A percentile compares a stretch with the other conserved stretches of the same genome.
Evolutionary conservation across 2,329 filamentous ascomycete genomes (phyloP).

Genomic region (Penicillium psychrosexuale): DNA sequence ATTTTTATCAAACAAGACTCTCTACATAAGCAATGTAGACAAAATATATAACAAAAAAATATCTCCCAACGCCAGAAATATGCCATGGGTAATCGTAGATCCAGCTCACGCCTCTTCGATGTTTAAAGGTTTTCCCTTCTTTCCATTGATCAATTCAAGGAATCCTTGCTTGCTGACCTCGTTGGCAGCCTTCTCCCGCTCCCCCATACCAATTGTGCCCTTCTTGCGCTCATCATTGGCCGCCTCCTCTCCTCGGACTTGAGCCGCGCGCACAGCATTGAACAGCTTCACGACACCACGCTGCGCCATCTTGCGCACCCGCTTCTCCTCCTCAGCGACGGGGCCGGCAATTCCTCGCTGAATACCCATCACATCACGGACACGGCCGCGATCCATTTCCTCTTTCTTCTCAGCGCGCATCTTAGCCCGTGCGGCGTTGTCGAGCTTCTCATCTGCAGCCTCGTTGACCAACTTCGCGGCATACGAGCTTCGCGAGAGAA

Average conservation of each 20-base stretch:
- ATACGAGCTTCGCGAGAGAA: constrained; percentile 77
- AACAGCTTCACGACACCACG: constrained; percentile 94
- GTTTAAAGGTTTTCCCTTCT: constrained; percentile 50
- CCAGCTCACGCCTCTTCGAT: constrained; percentile 43
- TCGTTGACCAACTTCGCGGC: constrained; percentile 71
- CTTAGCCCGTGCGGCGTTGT: constrained; percentile 74
- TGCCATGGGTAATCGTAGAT: constrained; percentile 29
- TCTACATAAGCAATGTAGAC: constrained; percentile 23
- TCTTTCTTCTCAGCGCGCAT: constrained; percentile 75
- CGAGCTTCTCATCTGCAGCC: constrained; percentile 71
- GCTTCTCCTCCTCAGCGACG: constrained; percentile 68
- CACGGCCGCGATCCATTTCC: constrained; percentile 78
- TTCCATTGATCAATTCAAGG: constrained; percentile 74
- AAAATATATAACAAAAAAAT: constrained; percentile 18
- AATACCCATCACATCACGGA: constrained; percentile 77
- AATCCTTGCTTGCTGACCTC: constrained; percentile 98
- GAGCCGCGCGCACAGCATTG: constrained; percentile 88
- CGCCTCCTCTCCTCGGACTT: constrained; percentile 81
- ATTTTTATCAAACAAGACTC: constrained; percentile 19
- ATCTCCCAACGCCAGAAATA: constrained; percentile 34
- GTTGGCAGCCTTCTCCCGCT: constrained; percentile 81
- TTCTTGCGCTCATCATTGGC: constrained; percentile 63
- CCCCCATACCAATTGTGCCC: constrained; percentile 73
- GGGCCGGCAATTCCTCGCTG: constrained; percentile 52
- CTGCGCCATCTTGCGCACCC: constrained; percentile 81